Percentiles rank a stretch among this genome's conserved stretches.
Evolutionary conservation across 1,139 yeast species (phyloP).

Genomic region (Yamadazyma kanchanaburiensis): DNA sequence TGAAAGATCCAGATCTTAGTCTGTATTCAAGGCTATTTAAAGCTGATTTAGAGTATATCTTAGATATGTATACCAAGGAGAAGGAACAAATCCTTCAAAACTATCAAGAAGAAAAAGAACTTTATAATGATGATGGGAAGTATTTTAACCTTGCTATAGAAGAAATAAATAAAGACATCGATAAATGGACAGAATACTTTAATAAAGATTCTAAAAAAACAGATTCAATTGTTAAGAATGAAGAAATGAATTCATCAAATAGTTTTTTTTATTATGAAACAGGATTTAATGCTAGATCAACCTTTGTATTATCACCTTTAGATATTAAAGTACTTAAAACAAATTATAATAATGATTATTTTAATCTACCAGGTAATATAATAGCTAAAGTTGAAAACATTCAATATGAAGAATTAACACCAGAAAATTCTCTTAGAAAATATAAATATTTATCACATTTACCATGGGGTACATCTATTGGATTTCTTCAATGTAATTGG

Average conservation of each 20-base stretch:
- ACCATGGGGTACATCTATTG: slow-evolving; percentile 82
- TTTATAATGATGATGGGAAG: slow-evolving; percentile 59
- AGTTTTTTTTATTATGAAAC: slow-evolving; percentile 57
- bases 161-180: slow-evolving; percentile 48
- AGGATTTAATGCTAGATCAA: slow-evolving; percentile 61
- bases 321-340: slow-evolving; percentile 72
- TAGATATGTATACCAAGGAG: slow-evolving; percentile 56
- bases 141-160: slow-evolving; percentile 56
- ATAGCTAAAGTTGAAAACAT: slow-evolving; percentile 68
- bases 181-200: slow-evolving; percentile 27
- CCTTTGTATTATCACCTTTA: slow-evolving; percentile 69
- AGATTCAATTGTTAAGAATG: slow-evolving; percentile 6
- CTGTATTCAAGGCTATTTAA: slow-evolving; percentile 55
- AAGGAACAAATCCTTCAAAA: slow-evolving; percentile 44
- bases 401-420: slow-evolving; percentile 55
- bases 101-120: slow-evolving; percentile 52
- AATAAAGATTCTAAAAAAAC: slow-evolving; percentile 3
- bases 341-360: slow-evolving; percentile 56
- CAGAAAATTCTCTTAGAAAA: slow-evolving; percentile 52
- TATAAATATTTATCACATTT: slow-evolving; percentile 76
- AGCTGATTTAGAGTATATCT: slow-evolving; percentile 55
- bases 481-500: slow-evolving; percentile 89
- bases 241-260: slow-evolving; percentile 8
- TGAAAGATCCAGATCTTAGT: slow-evolving; percentile 20
- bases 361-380: slow-evolving; percentile 63